Conservation (phyloP, 768 basidiomycete genomes). For the Boletus rex-veris region DNA sequence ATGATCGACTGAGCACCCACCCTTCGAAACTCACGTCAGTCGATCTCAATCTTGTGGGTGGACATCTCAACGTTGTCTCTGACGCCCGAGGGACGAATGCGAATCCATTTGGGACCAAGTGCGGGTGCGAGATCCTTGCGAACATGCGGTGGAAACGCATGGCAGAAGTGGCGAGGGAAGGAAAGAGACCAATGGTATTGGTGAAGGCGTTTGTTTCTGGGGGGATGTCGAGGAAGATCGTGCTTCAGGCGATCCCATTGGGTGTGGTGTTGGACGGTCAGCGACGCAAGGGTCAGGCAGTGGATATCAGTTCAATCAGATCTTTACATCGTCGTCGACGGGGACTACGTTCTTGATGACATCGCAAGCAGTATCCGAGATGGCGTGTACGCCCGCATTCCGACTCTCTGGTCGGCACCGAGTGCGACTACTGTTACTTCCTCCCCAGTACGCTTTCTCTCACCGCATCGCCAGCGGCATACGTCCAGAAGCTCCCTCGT, state of each 20-base stretch:
- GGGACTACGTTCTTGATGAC: conserved; percentile 16
- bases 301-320: too few species aligned
- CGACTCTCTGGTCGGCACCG: conserved; percentile 15
- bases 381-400: conserved; percentile 12
- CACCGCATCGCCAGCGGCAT: conserved; percentile 8
- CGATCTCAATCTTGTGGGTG: conserved; percentile 23
- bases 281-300: not conserved
- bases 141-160: conserved; percentile 25
- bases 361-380: conserved; percentile 13
- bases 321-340: conserved; percentile 9
- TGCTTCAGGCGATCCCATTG: conserved; percentile 27
- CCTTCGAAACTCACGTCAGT: conserved; percentile 20
- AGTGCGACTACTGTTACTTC: conserved; percentile 22
- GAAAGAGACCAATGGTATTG: conserved; percentile 15
- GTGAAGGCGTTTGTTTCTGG: conserved; percentile 29
- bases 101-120: conserved; percentile 26
- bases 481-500: not conserved
- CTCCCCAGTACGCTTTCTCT: conserved; percentile 14
- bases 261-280: conserved; percentile 7
- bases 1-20: conserved; percentile 5
- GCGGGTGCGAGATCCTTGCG: conserved; percentile 22
- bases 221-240: conserved; percentile 25
- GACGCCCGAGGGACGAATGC: conserved; percentile 18
- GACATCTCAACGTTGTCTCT: conserved; percentile 11
- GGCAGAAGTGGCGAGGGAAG: conserved; percentile 13